These are phyloP conservation scores for Picochlorum sp. DNA, from an alignment of 139 green algal genomes.

Conservation along the genomic window DNA sequence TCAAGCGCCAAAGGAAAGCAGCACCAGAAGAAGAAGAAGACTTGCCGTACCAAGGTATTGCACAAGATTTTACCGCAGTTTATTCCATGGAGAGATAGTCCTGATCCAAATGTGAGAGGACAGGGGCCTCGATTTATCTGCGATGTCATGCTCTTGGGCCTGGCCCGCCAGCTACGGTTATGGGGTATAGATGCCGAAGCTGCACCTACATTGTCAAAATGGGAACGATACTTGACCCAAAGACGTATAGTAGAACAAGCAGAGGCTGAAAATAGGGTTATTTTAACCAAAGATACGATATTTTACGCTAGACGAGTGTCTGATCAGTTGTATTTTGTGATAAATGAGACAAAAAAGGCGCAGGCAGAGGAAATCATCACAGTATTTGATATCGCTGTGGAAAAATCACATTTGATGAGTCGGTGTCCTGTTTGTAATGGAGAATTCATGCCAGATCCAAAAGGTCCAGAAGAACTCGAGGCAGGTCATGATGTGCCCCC, in stretches of 20 bases:
- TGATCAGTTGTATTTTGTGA: constrained; percentile 30
- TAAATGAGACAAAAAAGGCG: constrained; percentile 25
- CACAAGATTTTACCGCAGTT: not conserved
- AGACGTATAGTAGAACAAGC: constrained; percentile 28
- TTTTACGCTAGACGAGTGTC: constrained; percentile 21
- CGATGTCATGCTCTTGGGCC: constrained; percentile 40
- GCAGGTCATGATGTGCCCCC: constrained; percentile 17
- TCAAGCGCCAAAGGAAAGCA: no score
- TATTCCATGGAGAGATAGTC: constrained; percentile 23
- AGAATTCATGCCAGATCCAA: constrained; percentile 25
- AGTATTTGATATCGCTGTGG: constrained; percentile 20
- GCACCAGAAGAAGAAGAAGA: constrained; percentile 6
- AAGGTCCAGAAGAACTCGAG: constrained; percentile 11
- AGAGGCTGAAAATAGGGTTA: constrained; percentile 29
- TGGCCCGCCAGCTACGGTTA: constrained; percentile 45
- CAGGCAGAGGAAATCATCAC: constrained; percentile 42
- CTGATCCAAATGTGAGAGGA: not conserved
- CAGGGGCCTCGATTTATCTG: constrained; percentile 31
- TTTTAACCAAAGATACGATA: constrained; percentile 37
- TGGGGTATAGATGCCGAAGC: constrained; percentile 39
- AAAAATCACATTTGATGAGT: constrained; percentile 23
- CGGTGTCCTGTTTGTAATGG: constrained; percentile 46
- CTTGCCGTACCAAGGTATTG: not conserved
- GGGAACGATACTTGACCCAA: constrained; percentile 6
- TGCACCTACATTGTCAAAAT: constrained; percentile 4